These are phyloP conservation scores for Backusella mclennaniae DNA, from an alignment of 192 early-diverging fungal genomes.

Conservation along the genomic window DNA sequence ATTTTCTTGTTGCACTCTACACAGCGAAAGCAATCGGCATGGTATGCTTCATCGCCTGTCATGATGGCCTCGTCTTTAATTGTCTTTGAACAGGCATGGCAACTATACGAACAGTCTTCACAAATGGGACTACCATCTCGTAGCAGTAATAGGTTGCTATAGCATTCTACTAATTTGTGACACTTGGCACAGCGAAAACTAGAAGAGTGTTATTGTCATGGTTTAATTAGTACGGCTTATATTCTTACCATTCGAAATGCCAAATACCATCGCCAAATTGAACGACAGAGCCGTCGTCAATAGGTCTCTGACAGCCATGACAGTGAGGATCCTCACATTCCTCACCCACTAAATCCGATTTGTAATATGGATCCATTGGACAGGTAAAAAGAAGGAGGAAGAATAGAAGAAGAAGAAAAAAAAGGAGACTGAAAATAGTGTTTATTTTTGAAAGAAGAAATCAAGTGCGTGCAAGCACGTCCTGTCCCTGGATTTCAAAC, in stretches of 20 bases:
- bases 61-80: conserved; percentile 85
- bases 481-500: not conserved
- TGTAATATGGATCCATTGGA: conserved; percentile 19
- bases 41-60: conserved; percentile 80
- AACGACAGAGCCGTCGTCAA: conserved; percentile 79
- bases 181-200: conserved; percentile 83
- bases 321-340: conserved; percentile 54
- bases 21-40: conserved; percentile 81
- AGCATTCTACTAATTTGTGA: conserved; percentile 70
- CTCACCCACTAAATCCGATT: conserved; percentile 15
- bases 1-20: conserved; percentile 72
- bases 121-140: conserved; percentile 84
- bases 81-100: conserved; percentile 69
- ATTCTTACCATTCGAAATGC: conserved; percentile 80
- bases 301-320: conserved; percentile 64
- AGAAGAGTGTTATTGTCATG: not conserved
- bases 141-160: conserved; percentile 73
- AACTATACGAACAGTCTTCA: conserved; percentile 80
- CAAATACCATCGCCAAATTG: conserved; percentile 84
- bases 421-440: not conserved
- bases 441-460: not conserved
- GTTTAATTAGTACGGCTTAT: not conserved
- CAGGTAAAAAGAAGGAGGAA: not conserved
- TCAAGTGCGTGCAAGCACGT: conserved; percentile 2
- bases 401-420: not conserved